Percentiles rank a stretch among this genome's conserved stretches.
Evolutionary conservation across 2,329 filamentous ascomycete genomes (phyloP).

Genomic region (Rugonectria rugulosa): DNA sequence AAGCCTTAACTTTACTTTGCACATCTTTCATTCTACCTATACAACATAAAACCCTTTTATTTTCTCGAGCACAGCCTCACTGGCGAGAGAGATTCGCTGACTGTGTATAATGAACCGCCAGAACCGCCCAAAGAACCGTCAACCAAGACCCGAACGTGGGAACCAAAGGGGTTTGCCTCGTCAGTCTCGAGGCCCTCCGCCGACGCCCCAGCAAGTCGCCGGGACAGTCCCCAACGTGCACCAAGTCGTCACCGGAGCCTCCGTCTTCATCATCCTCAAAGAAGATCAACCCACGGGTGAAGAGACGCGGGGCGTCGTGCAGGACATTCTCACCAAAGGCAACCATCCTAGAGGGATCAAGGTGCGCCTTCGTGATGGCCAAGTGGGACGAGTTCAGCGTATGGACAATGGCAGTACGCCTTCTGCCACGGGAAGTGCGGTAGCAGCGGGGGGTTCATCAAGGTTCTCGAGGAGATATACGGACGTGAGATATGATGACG

Average conservation of each 20-base stretch:
- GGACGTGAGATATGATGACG: constrained; percentile 45
- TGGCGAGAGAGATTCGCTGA: no score
- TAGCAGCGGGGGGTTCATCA: constrained; percentile 19
- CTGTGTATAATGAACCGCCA: constrained; percentile 41
- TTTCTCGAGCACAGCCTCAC: no score
- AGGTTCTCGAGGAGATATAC: constrained; percentile 44
- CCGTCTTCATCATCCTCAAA: constrained; percentile 78
- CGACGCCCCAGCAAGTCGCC: constrained; percentile 45
- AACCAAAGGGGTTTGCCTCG: constrained; percentile 28
- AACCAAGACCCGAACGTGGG: constrained; percentile 39
- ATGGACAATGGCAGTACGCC: constrained; percentile 48
- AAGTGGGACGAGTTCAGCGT: constrained; percentile 76
- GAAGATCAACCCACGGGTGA: constrained; percentile 77
- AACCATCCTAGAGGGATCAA: constrained; percentile 83
- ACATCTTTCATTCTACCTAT: no score
- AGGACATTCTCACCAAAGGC: constrained; percentile 73
- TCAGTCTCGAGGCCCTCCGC: constrained; percentile 29
- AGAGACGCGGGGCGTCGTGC: constrained; percentile 72
- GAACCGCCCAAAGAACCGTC: constrained; percentile 43
- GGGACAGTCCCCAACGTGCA: constrained; percentile 54
- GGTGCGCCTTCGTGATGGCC: constrained; percentile 74
- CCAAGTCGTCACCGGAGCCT: constrained; percentile 66
- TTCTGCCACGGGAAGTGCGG: background rate
- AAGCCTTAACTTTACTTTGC: no score
- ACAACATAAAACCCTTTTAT: no score